Conservation (phyloP, 768 basidiomycete species). For the Hygrocybe punicea region DNA sequence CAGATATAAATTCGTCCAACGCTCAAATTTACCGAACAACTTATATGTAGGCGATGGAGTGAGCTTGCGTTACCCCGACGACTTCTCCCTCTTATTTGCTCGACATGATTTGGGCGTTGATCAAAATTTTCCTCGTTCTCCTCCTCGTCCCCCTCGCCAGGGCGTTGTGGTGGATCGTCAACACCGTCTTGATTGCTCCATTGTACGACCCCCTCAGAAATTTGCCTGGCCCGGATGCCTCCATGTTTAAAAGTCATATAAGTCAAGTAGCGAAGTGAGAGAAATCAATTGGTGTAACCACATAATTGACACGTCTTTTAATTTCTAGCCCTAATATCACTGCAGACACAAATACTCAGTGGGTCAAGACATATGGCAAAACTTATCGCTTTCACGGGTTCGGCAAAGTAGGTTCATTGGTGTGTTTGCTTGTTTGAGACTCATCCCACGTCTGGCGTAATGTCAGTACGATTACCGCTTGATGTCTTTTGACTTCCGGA, state of each 20-base stretch:
- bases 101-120: conserved; percentile 3
- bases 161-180: conserved; percentile 40
- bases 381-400: conserved; percentile 56
- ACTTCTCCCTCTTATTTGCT: too few relatives aligned
- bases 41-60: too few relatives aligned
- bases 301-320: neutral
- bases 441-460: neutral
- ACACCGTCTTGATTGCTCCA: conserved; percentile 45
- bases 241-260: conserved; percentile 44
- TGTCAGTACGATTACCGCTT: conserved; percentile 51
- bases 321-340: conserved; percentile 45
- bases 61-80: neutral
- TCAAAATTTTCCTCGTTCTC: conserved; percentile 30
- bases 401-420: conserved; percentile 39
- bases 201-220: conserved; percentile 46
- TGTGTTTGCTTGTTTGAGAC: neutral
- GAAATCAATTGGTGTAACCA: neutral
- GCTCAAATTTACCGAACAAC: too few relatives aligned
- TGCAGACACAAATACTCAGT: conserved; percentile 40
- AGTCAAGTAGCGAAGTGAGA: conserved; percentile 43
- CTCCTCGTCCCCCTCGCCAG: conserved; percentile 34
- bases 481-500: conserved; percentile 50
- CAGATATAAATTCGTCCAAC: too few relatives aligned
- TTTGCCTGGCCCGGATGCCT: conserved; percentile 47
- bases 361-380: conserved; percentile 45